phyloP scores from a whole-genome alignment of 2,329 filamentous ascomycete genomes.

The Xylariaceae sp. region DNA sequence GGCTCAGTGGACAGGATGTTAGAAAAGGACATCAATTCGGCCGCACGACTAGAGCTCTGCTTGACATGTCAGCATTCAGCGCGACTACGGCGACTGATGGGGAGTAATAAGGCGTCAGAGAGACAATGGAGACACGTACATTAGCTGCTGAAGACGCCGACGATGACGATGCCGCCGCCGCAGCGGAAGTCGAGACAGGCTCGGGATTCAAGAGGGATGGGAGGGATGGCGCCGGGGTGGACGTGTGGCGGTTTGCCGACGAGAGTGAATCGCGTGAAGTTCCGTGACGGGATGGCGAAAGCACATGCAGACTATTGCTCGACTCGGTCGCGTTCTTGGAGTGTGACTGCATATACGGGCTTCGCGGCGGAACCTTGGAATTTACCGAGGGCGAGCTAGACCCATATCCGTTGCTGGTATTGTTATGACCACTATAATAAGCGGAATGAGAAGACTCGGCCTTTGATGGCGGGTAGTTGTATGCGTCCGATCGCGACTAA shows the following conservation, averaged over 20 bases:
- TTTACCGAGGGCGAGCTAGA: constrained; percentile 28
- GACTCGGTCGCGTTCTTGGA: constrained; percentile 32
- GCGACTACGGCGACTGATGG: not conserved
- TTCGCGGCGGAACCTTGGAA: constrained; percentile 28
- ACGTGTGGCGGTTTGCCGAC: constrained; percentile 26
- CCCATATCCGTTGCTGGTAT: constrained; percentile 35
- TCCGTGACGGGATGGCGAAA: constrained; percentile 30
- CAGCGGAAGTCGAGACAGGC: constrained; percentile 23
- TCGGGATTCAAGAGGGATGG: constrained; percentile 34
- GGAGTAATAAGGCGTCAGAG: not conserved
- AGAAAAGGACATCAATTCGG: constrained; percentile 91
- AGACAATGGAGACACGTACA: constrained; percentile 23
- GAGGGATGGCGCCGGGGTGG: constrained; percentile 31
- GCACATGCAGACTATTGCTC: constrained; percentile 30
- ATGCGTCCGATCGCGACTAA: constrained; percentile 40
- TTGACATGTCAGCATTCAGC: constrained; percentile 10
- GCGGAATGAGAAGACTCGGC: constrained; percentile 20
- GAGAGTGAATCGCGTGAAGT: constrained; percentile 25
- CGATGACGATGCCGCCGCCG: constrained; percentile 7
- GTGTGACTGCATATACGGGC: constrained; percentile 33
- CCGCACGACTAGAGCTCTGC: constrained; percentile 66
- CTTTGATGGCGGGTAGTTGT: constrained; percentile 31
- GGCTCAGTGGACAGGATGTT: constrained; percentile 86
- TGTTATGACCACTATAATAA: constrained; percentile 24
- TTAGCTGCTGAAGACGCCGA: constrained; percentile 20